phyloP scores from a whole-genome alignment of 495 filamentous ascomycete species.

The Mytilinidion resinicola region DNA sequence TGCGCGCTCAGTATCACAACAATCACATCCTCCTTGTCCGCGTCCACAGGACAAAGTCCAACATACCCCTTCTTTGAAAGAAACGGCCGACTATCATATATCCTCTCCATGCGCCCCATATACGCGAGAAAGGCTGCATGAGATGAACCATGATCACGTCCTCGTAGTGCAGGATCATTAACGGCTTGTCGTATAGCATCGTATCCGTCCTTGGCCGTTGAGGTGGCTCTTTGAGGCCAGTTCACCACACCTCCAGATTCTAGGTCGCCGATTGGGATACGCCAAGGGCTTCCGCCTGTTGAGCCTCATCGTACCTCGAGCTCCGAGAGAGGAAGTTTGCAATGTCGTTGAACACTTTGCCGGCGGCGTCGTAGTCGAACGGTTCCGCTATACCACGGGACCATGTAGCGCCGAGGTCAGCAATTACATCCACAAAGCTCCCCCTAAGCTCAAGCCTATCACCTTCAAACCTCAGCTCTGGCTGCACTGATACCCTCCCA shows the following conservation, averaged over 20 bases:
- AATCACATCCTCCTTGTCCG: background rate
- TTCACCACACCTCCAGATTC: background rate
- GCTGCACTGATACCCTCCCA: too few species aligned
- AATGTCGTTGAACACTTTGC: too few species aligned
- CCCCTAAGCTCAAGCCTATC: too few species aligned
- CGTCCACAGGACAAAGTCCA: background rate
- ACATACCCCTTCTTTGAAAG: slow-evolving; percentile 1
- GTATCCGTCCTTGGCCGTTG: background rate
- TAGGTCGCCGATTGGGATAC: background rate
- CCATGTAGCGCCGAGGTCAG: too few species aligned
- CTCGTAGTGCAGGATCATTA: background rate
- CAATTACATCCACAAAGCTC: too few species aligned
- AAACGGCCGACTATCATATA: slow-evolving; percentile 8
- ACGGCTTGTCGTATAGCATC: background rate
- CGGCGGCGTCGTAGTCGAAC: too few species aligned
- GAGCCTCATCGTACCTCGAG: background rate
- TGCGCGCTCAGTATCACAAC: slow-evolving; percentile 1
- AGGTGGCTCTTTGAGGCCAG: background rate
- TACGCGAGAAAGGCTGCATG: background rate
- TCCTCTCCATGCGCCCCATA: slow-evolving; percentile 1
- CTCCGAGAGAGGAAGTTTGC: background rate
- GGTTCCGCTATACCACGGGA: too few species aligned
- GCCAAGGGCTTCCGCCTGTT: background rate
- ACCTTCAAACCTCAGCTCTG: too few species aligned
- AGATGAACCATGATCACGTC: background rate